phyloP scores from a whole-genome alignment of 768 basidiomycete genomes.

The Serendipita sp. region DNA sequence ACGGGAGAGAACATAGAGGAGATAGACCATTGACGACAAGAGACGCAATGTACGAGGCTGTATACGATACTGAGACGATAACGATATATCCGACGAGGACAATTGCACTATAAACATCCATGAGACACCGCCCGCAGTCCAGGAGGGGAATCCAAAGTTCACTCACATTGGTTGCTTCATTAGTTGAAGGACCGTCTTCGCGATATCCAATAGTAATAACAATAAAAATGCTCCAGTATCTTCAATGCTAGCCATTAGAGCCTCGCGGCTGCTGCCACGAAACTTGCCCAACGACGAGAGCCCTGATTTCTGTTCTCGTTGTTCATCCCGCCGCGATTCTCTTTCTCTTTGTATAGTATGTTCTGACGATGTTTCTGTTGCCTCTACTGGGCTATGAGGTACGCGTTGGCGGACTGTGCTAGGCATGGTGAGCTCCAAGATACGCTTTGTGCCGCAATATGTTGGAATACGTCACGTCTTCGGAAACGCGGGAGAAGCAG shows the following conservation, averaged over 20 bases:
- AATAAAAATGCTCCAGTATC: slow-evolving; percentile 5
- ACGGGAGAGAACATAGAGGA: background rate
- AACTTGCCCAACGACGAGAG: too few relatives aligned
- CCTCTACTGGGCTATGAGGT: too few relatives aligned
- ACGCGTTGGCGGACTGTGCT: too few relatives aligned
- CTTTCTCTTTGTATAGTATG: too few relatives aligned
- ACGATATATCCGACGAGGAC: background rate
- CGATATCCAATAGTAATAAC: background rate
- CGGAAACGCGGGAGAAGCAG: too few relatives aligned
- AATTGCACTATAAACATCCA: background rate
- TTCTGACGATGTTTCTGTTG: too few relatives aligned
- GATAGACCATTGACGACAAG: background rate
- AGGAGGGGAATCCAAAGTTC: background rate
- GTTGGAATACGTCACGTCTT: too few relatives aligned
- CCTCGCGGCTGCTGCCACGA: background rate
- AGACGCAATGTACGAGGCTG: background rate
- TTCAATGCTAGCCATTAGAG: background rate
- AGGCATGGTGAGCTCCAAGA: too few relatives aligned
- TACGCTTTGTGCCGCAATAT: too few relatives aligned
- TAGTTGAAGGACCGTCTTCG: background rate
- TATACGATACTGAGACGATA: slow-evolving; percentile 1
- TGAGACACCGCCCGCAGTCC: background rate
- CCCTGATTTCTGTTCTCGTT: too few relatives aligned
- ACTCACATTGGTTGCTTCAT: slow-evolving; percentile 5
- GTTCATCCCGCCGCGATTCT: too few relatives aligned